Evolutionary conservation across 1,284 basidiomycete genomes (phyloP).

Genomic region (Trichosporon sp.): DNA sequence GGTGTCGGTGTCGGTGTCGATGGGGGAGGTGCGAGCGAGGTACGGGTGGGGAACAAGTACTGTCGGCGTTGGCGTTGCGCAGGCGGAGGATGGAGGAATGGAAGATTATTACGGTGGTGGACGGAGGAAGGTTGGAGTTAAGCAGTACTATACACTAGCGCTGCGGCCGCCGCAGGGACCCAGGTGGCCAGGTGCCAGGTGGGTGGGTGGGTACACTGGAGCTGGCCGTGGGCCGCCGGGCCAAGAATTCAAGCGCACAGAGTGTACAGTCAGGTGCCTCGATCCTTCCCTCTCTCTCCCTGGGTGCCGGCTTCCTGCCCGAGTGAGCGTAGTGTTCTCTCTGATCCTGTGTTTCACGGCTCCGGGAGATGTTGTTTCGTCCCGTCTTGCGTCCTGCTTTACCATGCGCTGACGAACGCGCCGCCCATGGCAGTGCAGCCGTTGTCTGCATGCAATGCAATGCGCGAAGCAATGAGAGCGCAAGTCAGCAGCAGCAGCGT

Average conservation of each 20-base stretch:
- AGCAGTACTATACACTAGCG: background rate
- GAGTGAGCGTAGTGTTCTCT: background rate
- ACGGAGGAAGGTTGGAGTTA: conserved; percentile 1
- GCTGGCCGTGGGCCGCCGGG: background rate
- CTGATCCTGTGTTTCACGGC: background rate
- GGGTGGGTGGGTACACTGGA: background rate
- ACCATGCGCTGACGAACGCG: background rate
- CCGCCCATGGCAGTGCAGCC: background rate
- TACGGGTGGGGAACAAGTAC: conserved; percentile 1
- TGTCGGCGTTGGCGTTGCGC: background rate
- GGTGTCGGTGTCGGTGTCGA: background rate
- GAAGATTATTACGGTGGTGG: background rate
- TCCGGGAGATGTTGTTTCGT: background rate
- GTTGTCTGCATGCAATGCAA: background rate
- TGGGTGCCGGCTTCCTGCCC: background rate
- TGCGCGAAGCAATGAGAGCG: background rate
- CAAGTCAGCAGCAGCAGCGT: no score
- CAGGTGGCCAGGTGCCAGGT: background rate
- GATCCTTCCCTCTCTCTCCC: no score
- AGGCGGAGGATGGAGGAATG: background rate
- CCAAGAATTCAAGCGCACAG: background rate
- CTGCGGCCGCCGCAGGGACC: background rate
- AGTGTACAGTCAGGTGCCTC: background rate
- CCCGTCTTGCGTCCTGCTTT: background rate
- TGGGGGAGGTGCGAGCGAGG: background rate